Evolutionary conservation across 345 rosid species (phyloP).

Genomic region (Camelina neglecta): DNA sequence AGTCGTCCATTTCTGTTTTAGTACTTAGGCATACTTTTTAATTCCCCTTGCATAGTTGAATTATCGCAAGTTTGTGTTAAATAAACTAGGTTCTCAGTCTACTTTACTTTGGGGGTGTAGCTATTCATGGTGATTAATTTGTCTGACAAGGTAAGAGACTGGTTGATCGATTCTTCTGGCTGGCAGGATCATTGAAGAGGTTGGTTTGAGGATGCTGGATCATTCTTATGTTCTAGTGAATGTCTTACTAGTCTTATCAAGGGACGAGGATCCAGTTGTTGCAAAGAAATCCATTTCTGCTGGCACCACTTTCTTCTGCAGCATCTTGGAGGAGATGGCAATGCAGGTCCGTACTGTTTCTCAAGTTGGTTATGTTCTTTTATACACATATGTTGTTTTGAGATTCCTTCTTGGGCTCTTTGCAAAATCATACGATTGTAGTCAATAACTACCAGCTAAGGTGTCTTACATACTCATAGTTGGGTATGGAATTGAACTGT

Average conservation of each 20-base stretch:
- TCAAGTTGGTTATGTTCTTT: conserved; percentile 21
- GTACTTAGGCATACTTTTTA: too few relatives aligned
- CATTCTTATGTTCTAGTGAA: conserved; percentile 59
- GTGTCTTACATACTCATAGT: not conserved
- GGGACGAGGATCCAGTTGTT: conserved; percentile 66
- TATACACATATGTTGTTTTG: conserved; percentile 19
- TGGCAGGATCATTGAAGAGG: conserved; percentile 83
- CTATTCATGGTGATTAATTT: conserved; percentile 26
- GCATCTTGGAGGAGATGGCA: conserved; percentile 74
- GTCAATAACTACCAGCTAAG: not conserved
- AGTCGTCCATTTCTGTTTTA: too few relatives aligned
- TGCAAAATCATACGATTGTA: conserved; percentile 5
- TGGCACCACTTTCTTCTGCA: conserved; percentile 66
- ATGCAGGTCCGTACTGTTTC: conserved; percentile 64
- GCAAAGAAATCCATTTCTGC: conserved; percentile 67
- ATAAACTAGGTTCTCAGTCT: not conserved
- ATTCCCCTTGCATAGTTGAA: not conserved
- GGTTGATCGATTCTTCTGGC: conserved; percentile 36
- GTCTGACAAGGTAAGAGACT: conserved; percentile 27
- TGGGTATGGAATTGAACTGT: not conserved
- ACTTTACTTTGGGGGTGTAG: not conserved
- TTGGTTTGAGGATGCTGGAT: conserved; percentile 71
- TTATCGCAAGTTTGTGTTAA: not conserved
- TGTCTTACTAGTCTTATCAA: conserved; percentile 62
- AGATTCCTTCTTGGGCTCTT: conserved; percentile 1